These are phyloP conservation scores for Botrytis medusae DNA, from an alignment of 2,329 filamentous ascomycete genomes.

Conservation along the genomic window DNA sequence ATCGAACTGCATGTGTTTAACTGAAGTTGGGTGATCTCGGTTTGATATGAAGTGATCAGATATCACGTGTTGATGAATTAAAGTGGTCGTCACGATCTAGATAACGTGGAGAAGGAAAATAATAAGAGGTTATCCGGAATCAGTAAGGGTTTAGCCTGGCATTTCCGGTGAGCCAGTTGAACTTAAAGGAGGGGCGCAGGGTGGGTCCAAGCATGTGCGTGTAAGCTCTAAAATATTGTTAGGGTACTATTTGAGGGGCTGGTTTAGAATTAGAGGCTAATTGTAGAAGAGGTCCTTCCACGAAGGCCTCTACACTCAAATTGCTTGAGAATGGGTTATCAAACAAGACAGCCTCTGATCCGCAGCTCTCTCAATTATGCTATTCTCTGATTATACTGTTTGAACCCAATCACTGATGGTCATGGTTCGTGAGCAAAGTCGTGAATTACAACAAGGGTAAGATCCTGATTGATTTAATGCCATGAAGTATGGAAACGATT, in stretches of 20 bases:
- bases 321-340: no score
- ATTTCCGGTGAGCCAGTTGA: background rate
- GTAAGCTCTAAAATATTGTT: background rate
- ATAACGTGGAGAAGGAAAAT: background rate
- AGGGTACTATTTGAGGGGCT: background rate
- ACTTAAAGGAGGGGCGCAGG: background rate
- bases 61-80: background rate
- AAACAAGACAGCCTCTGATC: no score
- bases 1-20: background rate
- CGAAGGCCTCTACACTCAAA: no score
- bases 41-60: no score
- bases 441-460: background rate
- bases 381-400: no score
- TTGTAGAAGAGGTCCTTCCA: background rate
- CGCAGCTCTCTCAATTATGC: no score
- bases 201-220: background rate
- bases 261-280: background rate
- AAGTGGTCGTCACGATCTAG: background rate
- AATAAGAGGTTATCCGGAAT: no score
- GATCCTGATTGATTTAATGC: background rate
- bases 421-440: background rate
- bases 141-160: background rate
- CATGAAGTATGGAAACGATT: background rate
- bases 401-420: no score
- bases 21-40: no score